A percentile compares a stretch with the other conserved stretches of the same genome.
Conservation (phyloP, 1,284 basidiomycete genomes). For the Cystobasidium sp. region DNA sequence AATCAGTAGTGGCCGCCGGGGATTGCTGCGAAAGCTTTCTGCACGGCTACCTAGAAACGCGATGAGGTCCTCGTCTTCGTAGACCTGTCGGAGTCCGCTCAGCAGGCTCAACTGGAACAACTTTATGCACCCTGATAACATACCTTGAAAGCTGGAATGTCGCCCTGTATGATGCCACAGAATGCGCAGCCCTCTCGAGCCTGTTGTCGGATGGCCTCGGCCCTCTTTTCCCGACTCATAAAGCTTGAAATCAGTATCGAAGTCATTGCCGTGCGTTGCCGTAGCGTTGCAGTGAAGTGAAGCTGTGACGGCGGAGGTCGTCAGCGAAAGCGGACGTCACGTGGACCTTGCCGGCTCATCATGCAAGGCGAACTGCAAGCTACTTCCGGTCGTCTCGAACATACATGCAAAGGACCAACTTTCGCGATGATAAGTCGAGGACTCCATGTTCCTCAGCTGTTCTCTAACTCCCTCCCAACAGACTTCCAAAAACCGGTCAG, state of each 20-base stretch:
- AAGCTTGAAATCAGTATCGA: constrained; percentile 31
- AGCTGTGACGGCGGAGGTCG: too few relatives aligned
- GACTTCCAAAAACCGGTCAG: too few relatives aligned
- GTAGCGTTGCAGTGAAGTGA: too few relatives aligned
- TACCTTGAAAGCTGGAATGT: constrained; percentile 40
- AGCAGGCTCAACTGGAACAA: background rate
- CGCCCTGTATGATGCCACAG: constrained; percentile 39
- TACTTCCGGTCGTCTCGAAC: too few relatives aligned
- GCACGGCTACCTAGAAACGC: constrained; percentile 42
- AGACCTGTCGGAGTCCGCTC: constrained; percentile 19
- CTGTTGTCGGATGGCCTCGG: background rate
- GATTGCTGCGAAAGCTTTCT: background rate
- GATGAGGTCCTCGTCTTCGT: constrained; percentile 43
- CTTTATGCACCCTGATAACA: background rate
- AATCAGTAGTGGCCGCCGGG: background rate
- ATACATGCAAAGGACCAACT: too few relatives aligned
- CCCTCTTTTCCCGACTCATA: background rate
- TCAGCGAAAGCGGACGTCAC: too few relatives aligned
- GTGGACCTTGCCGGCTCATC: too few relatives aligned
- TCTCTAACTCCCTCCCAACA: too few relatives aligned
- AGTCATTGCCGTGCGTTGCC: too few relatives aligned
- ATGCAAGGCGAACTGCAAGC: too few relatives aligned
- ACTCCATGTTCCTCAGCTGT: too few relatives aligned
- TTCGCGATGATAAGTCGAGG: too few relatives aligned
- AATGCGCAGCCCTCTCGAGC: constrained; percentile 36